phyloP scores from a whole-genome alignment of 768 basidiomycete genomes.

The Lactifluus subvellereus region DNA sequence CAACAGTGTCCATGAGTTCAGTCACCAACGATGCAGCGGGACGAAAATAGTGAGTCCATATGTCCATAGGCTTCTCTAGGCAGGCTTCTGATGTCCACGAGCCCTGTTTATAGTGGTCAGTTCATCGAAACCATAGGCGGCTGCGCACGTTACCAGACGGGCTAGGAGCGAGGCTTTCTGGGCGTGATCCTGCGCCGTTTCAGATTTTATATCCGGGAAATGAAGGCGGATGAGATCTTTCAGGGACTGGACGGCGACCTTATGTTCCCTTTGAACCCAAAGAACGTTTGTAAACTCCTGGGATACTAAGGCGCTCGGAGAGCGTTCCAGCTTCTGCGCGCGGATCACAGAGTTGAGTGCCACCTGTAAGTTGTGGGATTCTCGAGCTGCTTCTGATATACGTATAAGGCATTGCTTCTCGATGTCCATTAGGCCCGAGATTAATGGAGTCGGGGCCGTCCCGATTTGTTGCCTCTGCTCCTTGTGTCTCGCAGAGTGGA shows the following conservation, averaged over 20 bases:
- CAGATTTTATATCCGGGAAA: constrained; percentile 17
- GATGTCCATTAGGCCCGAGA: constrained; percentile 44
- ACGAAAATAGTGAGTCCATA: constrained; percentile 64
- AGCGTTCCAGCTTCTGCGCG: constrained; percentile 56
- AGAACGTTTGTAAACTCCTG: constrained; percentile 87
- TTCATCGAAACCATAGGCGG: not conserved
- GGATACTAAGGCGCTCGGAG: constrained; percentile 48
- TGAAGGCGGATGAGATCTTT: constrained; percentile 35
- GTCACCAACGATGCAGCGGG: constrained; percentile 43
- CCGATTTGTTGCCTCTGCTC: constrained; percentile 78
- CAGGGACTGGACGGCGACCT: constrained; percentile 71
- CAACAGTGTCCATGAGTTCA: constrained; percentile 12
- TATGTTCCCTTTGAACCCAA: constrained; percentile 84
- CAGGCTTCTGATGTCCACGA: constrained; percentile 88
- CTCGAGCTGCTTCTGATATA: constrained; percentile 67
- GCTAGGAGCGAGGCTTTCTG: constrained; percentile 47
- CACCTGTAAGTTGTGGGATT: constrained; percentile 63
- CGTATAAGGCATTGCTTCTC: constrained; percentile 68
- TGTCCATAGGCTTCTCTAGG: constrained; percentile 68
- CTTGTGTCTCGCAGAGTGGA: constrained; percentile 61
- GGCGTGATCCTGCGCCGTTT: constrained; percentile 2
- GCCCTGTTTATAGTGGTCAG: constrained; percentile 46
- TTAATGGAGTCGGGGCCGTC: constrained; percentile 51
- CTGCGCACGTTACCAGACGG: constrained; percentile 48
- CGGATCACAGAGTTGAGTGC: constrained; percentile 81